phyloP scores from a whole-genome alignment of 345 rosid genomes.

The Eutrema japonicum region DNA sequence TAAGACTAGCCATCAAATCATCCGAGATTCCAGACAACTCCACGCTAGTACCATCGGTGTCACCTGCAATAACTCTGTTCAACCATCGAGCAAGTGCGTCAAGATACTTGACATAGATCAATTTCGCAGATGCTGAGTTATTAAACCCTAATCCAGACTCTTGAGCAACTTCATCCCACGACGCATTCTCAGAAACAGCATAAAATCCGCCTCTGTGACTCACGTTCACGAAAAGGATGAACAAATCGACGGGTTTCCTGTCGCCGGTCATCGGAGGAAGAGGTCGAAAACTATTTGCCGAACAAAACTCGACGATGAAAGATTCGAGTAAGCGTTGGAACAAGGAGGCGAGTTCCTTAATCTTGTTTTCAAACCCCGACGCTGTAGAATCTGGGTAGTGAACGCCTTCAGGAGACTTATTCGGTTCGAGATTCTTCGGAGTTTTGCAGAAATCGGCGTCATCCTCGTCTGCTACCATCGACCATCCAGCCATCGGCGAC shows the following conservation, averaged over 20 bases:
- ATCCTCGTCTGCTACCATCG: conserved; percentile 47
- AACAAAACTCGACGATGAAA: conserved; percentile 44
- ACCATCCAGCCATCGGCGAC: conserved; percentile 56
- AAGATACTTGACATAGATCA: conserved; percentile 59
- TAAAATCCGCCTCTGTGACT: conserved; percentile 55
- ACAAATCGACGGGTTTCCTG: conserved; percentile 57
- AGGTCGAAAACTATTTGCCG: conserved; percentile 36
- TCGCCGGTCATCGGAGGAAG: conserved; percentile 63
- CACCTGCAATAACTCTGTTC: conserved; percentile 42
- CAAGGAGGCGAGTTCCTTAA: conserved; percentile 34
- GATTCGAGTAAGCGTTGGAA: conserved; percentile 42
- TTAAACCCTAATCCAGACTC: conserved; percentile 53
- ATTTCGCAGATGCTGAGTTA: conserved; percentile 45
- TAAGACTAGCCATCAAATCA: conserved; percentile 46
- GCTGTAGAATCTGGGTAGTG: conserved; percentile 17
- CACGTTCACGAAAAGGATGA: conserved; percentile 54
- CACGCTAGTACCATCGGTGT: conserved; percentile 17
- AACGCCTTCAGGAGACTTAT: neutral
- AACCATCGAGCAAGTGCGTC: conserved; percentile 54
- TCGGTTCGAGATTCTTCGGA: conserved; percentile 30
- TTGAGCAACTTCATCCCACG: conserved; percentile 57
- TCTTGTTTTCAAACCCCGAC: conserved; percentile 23
- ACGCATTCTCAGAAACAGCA: conserved; percentile 48
- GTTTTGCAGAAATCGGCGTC: conserved; percentile 36
- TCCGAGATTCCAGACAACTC: conserved; percentile 38